Conservation (phyloP, 495 filamentous ascomycete species). For the Daldinia caldariorum region DNA sequence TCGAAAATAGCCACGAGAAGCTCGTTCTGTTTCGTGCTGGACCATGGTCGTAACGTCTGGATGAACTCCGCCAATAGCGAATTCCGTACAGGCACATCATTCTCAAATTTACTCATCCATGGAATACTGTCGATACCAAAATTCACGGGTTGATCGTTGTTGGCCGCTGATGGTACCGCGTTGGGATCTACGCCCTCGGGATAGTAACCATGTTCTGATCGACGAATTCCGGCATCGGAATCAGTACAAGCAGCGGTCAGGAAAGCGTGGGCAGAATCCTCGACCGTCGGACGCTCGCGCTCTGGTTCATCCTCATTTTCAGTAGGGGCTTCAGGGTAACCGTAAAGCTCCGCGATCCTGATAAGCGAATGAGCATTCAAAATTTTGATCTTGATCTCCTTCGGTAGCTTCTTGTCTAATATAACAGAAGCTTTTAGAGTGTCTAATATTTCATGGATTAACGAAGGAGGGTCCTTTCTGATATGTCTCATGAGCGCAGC, state of each 20-base stretch:
- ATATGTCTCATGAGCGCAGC: conserved; percentile 74
- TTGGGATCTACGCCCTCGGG: conserved; percentile 72
- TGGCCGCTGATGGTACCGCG: conserved; percentile 49
- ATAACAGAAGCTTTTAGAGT: conserved; percentile 72
- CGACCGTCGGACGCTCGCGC: conserved; percentile 53
- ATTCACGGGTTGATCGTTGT: conserved; percentile 64
- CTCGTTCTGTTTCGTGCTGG: conserved; percentile 81
- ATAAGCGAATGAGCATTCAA: conserved; percentile 76
- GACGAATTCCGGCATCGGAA: conserved; percentile 72
- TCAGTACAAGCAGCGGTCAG: conserved; percentile 77
- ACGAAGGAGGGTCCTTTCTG: conserved; percentile 74
- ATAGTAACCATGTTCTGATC: conserved; percentile 75
- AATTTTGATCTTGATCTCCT: conserved; percentile 74
- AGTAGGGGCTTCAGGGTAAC: conserved; percentile 58
- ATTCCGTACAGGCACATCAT: conserved; percentile 77
- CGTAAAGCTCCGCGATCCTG: conserved; percentile 76
- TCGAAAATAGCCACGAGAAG: conserved; percentile 81
- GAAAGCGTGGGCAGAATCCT: conserved; percentile 73
- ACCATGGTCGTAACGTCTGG: conserved; percentile 83
- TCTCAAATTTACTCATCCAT: conserved; percentile 72
- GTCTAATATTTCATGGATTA: conserved; percentile 73
- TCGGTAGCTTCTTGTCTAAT: conserved; percentile 72
- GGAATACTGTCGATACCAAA: conserved; percentile 73
- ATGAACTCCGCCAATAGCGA: conserved; percentile 77
- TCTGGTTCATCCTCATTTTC: conserved; percentile 34